A percentile compares a stretch with the other conserved stretches of the same genome.
phyloP scores from a whole-genome alignment of 257 asterid genomes.

The Primulina huaijiensis region DNA sequence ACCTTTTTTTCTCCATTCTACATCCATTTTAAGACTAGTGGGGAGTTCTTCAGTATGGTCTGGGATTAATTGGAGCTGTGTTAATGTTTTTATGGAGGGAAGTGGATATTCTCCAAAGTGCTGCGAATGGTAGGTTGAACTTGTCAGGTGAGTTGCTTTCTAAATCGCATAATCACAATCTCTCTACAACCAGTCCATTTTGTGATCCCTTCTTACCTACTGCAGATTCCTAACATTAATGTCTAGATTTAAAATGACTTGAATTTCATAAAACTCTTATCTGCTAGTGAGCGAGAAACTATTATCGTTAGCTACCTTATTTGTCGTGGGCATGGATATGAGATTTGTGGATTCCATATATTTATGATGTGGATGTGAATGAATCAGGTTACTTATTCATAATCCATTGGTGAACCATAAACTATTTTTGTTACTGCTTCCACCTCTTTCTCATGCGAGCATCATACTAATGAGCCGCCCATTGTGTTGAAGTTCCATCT shows the following conservation, averaged over 20 bases:
- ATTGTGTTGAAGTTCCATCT: not conserved
- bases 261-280: not conserved
- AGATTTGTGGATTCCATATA: not conserved
- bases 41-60: conserved; percentile 43
- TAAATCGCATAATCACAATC: conserved; percentile 17
- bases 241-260: not conserved
- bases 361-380: not conserved
- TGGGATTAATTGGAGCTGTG: conserved; percentile 68
- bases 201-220: conserved; percentile 20
- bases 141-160: conserved; percentile 94
- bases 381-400: not conserved
- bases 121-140: conserved; percentile 82
- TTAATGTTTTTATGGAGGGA: conserved; percentile 85
- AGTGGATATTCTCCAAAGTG: conserved; percentile 90
- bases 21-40: conserved; percentile 42
- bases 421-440: not conserved
- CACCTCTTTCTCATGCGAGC: not conserved
- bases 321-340: not conserved
- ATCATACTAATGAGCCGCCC: not conserved
- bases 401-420: not conserved
- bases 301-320: not conserved
- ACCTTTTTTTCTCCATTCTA: conserved; percentile 46
- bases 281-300: not conserved
- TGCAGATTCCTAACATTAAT: not conserved
- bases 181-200: conserved; percentile 8